Conservation (phyloP, 1,284 basidiomycete species). For the Schizophyllum amplum region DNA sequence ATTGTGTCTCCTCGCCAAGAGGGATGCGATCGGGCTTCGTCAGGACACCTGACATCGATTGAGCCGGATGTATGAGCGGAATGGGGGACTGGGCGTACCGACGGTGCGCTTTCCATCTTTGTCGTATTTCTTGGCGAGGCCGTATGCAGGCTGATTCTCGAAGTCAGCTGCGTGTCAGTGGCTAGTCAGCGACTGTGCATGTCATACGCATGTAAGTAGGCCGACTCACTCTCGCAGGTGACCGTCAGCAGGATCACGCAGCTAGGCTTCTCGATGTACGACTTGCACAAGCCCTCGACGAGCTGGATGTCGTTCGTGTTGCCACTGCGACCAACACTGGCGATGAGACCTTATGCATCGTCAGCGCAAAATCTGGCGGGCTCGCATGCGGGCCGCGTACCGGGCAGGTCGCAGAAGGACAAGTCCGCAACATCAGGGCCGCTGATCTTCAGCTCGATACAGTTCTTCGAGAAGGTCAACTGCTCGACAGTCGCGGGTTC, state of each 20-base stretch:
- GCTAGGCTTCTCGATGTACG: slow-evolving; percentile 55
- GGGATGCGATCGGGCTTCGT: slow-evolving; percentile 75
- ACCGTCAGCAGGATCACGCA: slow-evolving; percentile 66
- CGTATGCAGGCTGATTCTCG: slow-evolving; percentile 64
- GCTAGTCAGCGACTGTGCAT: neutral
- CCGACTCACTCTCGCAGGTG: slow-evolving; percentile 57
- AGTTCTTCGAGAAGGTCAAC: slow-evolving; percentile 54
- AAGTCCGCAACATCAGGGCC: slow-evolving; percentile 64
- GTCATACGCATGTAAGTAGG: neutral
- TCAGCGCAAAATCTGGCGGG: neutral
- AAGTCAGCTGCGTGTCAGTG: slow-evolving; percentile 40
- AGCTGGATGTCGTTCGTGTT: slow-evolving; percentile 50
- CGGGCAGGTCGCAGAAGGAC: slow-evolving; percentile 64
- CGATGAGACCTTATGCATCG: slow-evolving; percentile 48
- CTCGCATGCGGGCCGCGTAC: slow-evolving; percentile 25
- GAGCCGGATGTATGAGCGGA: neutral
- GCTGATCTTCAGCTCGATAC: slow-evolving; percentile 57
- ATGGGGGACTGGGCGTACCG: slow-evolving; percentile 32
- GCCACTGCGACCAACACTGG: slow-evolving; percentile 43
- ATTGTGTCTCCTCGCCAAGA: slow-evolving; percentile 46
- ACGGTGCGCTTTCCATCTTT: slow-evolving; percentile 58
- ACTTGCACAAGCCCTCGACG: slow-evolving; percentile 48
- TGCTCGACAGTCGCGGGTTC: slow-evolving; percentile 18
- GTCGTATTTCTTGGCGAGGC: slow-evolving; percentile 49
- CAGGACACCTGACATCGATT: slow-evolving; percentile 50